A percentile compares a stretch with the other conserved stretches of the same genome.
These are phyloP conservation scores for Hirsutella minnesotensis DNA, from an alignment of 2,329 filamentous ascomycete species.

Conservation along the genomic window DNA sequence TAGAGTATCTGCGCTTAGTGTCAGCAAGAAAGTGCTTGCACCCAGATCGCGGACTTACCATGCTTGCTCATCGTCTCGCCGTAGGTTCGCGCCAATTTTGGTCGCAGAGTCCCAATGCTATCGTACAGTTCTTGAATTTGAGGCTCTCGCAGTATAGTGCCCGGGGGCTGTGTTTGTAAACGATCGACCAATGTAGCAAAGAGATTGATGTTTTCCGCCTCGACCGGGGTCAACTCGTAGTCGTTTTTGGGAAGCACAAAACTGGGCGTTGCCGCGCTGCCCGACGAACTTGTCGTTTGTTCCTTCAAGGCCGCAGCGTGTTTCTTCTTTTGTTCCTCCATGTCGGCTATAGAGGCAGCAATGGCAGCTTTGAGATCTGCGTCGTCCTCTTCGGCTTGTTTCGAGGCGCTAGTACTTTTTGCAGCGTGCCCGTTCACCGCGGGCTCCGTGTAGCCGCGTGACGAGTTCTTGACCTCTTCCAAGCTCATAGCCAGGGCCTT, in stretches of 20 bases:
- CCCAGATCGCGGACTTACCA: conserved; percentile 36
- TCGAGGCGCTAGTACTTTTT: conserved; percentile 24
- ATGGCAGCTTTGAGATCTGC: conserved; percentile 90
- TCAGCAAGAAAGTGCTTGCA: conserved; percentile 6
- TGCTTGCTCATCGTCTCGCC: conserved; percentile 99
- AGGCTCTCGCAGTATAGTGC: conserved; percentile 90
- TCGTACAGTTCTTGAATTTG: conserved; percentile 98
- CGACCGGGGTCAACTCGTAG: conserved; percentile 84
- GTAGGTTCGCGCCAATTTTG: conserved; percentile 89
- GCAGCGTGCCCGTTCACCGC: conserved; percentile 23
- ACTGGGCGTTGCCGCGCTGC: conserved; percentile 26
- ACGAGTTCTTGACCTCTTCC: conserved; percentile 74
- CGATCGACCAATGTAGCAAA: conserved; percentile 91
- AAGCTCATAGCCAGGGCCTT: conserved; percentile 92
- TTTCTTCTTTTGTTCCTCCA: conserved; percentile 95
- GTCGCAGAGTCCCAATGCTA: conserved; percentile 83
- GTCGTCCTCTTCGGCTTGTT: conserved; percentile 70
- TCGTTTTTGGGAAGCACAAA: conserved; percentile 70
- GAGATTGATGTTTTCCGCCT: conserved; percentile 95
- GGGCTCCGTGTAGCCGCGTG: conserved; percentile 60
- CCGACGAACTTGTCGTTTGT: conserved; percentile 43
- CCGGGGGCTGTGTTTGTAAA: conserved; percentile 86
- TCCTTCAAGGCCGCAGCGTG: conserved; percentile 77
- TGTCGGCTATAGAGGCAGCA: conserved; percentile 85
- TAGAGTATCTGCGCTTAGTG: conserved; percentile 56